A percentile compares a stretch with the other conserved stretches of the same genome.
These are phyloP conservation scores for Cinnamomum micranthum DNA, from an alignment of 164 flowering plant species.

Conservation along the genomic window DNA sequence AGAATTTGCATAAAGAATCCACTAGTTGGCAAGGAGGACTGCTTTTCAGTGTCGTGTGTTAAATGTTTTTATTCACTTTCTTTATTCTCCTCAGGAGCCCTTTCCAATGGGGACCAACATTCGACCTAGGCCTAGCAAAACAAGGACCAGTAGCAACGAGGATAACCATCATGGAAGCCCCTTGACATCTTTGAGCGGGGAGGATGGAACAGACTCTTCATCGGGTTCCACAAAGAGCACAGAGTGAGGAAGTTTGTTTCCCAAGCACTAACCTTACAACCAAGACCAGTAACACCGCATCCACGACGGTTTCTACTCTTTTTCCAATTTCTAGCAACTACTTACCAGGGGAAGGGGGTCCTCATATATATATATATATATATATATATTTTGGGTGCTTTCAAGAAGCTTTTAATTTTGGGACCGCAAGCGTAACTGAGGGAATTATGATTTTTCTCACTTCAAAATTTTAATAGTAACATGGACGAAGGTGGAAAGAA, in stretches of 20 bases:
- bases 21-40: background rate
- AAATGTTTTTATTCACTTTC: background rate
- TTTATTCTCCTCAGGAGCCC: slow-evolving; percentile 51
- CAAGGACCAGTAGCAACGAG: slow-evolving; percentile 32
- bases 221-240: slow-evolving; percentile 47
- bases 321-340: background rate
- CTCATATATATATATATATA: too few species aligned
- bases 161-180: slow-evolving; percentile 51
- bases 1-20: background rate
- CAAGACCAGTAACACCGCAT: slow-evolving; percentile 3
- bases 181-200: slow-evolving; percentile 34
- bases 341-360: background rate
- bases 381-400: background rate
- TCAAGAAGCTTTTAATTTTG: background rate
- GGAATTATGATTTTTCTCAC: background rate
- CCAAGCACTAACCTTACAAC: slow-evolving; percentile 29
- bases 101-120: slow-evolving; percentile 78
- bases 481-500: background rate
- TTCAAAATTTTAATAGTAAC: too few species aligned
- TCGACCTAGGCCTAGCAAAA: slow-evolving; percentile 51
- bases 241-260: slow-evolving; percentile 28
- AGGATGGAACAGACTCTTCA: slow-evolving; percentile 44
- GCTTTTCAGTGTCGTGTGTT: background rate
- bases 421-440: background rate
- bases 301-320: background rate